phyloP scores from a whole-genome alignment of 208 protist genomes.

The Leptomonas pyrrhocoris region DNA sequence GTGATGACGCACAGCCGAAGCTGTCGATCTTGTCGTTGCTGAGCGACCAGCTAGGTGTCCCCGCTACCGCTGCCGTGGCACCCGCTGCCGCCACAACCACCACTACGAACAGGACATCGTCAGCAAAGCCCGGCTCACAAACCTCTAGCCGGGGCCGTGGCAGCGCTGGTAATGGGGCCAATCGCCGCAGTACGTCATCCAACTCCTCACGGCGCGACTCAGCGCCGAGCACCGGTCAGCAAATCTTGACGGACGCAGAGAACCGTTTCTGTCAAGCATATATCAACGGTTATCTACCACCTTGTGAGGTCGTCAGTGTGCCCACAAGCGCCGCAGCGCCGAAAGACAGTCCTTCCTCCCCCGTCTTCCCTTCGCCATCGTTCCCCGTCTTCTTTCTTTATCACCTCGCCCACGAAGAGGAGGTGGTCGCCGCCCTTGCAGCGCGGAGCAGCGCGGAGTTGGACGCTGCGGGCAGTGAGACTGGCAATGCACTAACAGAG shows the following conservation, averaged over 20 bases:
- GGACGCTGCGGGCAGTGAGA: slow-evolving; percentile 6
- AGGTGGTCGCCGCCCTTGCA: slow-evolving; percentile 27
- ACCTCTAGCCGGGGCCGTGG: slow-evolving; percentile 13
- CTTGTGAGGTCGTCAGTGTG: slow-evolving; percentile 31
- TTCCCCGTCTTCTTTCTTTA: slow-evolving; percentile 49
- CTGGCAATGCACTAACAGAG: background rate
- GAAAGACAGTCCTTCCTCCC: background rate
- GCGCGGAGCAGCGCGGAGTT: slow-evolving; percentile 3
- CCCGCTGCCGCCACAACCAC: background rate
- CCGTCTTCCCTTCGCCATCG: background rate
- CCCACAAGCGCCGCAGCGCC: background rate
- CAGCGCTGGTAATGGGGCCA: background rate
- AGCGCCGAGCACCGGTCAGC: background rate
- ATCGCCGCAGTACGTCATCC: slow-evolving; percentile 8
- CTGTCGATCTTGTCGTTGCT: slow-evolving; percentile 12
- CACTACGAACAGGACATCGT: background rate
- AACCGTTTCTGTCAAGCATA: slow-evolving; percentile 15
- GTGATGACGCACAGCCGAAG: background rate
- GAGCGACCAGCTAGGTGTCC: background rate
- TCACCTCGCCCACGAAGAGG: slow-evolving; percentile 39
- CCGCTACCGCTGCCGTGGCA: background rate
- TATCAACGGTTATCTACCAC: slow-evolving; percentile 27
- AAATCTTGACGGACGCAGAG: slow-evolving; percentile 11
- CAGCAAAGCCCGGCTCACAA: background rate
- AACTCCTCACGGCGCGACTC: slow-evolving; percentile 1